These are phyloP conservation scores for Parastagonospora avenae DNA, from an alignment of 2,329 filamentous ascomycete species.

Conservation along the genomic window DNA sequence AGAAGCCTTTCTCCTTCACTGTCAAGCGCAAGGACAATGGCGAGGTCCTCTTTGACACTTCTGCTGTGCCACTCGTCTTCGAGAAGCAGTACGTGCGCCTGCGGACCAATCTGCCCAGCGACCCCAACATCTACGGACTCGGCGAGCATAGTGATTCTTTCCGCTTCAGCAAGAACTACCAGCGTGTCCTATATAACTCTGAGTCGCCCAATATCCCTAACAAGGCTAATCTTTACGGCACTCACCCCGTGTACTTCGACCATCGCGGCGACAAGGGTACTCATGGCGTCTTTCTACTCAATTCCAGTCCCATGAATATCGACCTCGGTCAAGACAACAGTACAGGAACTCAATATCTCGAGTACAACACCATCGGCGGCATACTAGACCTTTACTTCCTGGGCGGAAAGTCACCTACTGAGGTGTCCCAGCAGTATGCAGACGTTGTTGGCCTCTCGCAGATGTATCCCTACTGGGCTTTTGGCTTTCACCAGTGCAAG, in stretches of 20 bases:
- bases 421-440: slow-evolving; percentile 57
- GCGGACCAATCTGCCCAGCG: slow-evolving; percentile 69
- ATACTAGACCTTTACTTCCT: slow-evolving; percentile 69
- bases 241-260: slow-evolving; percentile 76
- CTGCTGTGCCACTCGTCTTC: slow-evolving; percentile 70
- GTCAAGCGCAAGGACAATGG: slow-evolving; percentile 63
- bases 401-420: slow-evolving; percentile 53
- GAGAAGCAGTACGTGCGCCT: slow-evolving; percentile 78
- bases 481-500: slow-evolving; percentile 60
- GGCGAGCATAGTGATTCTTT: slow-evolving; percentile 78
- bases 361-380: slow-evolving; percentile 80
- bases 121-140: slow-evolving; percentile 76
- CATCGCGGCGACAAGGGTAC: slow-evolving; percentile 60
- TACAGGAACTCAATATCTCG: slow-evolving; percentile 68
- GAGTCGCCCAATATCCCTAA: slow-evolving; percentile 67
- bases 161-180: slow-evolving; percentile 69
- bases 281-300: slow-evolving; percentile 45
- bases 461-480: slow-evolving; percentile 59
- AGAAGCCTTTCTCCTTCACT: slow-evolving; percentile 70
- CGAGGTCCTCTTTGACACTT: slow-evolving; percentile 72
- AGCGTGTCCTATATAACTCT: slow-evolving; percentile 71
- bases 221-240: slow-evolving; percentile 72
- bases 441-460: slow-evolving; percentile 56
- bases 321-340: slow-evolving; percentile 66
- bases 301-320: slow-evolving; percentile 66